These are phyloP conservation scores for Ophiocytium majus DNA, from an alignment of 352 stramenopile species.

Conservation along the genomic window DNA sequence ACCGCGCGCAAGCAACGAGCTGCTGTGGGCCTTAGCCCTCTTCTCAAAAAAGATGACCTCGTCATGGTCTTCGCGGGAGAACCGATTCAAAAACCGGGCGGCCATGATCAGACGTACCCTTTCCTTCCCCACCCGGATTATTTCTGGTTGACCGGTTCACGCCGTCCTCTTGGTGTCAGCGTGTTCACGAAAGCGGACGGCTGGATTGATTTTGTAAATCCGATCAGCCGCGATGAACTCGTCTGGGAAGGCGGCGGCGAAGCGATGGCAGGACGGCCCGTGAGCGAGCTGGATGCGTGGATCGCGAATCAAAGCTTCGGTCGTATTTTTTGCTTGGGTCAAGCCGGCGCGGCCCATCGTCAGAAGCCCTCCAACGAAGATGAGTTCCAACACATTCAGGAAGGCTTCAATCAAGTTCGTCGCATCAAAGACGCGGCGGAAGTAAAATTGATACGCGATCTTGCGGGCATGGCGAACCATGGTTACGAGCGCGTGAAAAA, in stretches of 20 bases:
- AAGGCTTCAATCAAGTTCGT: background rate
- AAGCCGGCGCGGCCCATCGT: no score
- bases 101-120: background rate
- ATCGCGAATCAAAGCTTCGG: background rate
- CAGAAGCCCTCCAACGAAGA: background rate
- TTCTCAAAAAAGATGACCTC: background rate
- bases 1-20: background rate
- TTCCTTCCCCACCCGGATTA: constrained; percentile 5
- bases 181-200: background rate
- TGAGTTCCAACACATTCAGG: background rate
- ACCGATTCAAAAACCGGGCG: constrained; percentile 8
- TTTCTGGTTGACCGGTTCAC: background rate
- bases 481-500: background rate
- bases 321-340: background rate
- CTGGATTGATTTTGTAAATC: constrained; percentile 1
- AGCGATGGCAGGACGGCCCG: background rate
- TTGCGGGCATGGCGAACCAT: background rate
- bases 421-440: background rate
- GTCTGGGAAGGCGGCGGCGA: background rate
- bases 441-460: background rate
- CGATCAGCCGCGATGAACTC: background rate
- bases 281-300: background rate
- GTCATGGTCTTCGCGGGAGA: background rate
- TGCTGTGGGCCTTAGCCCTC: background rate
- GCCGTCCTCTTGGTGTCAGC: background rate